Percentiles rank a stretch among this genome's conserved stretches.
Evolutionary conservation across 805 yeast genomes (phyloP).

Genomic region (Sugiyamaella lignohabitans): DNA sequence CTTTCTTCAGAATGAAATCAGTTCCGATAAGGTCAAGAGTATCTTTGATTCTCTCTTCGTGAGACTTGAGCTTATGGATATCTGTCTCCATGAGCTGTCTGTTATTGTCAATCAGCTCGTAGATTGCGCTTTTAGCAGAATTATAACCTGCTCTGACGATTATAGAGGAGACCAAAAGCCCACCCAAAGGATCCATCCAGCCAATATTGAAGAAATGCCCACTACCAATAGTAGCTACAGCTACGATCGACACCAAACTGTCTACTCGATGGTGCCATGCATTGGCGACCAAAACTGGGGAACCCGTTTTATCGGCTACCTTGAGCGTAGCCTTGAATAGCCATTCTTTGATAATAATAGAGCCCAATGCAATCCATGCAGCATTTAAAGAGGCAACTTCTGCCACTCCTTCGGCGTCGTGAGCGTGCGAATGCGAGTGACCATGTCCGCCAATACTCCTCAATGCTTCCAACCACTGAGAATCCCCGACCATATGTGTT

Average conservation of each 20-base stretch:
- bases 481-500: slow-evolving; percentile 18
- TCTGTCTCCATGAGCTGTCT: background rate
- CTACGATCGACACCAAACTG: slow-evolving; percentile 84
- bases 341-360: slow-evolving; percentile 83
- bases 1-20: slow-evolving; percentile 11
- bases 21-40: slow-evolving; percentile 11
- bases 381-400: slow-evolving; percentile 67
- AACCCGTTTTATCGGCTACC: slow-evolving; percentile 69
- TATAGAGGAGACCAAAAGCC: slow-evolving; percentile 72
- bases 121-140: slow-evolving; percentile 62
- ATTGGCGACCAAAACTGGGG: slow-evolving; percentile 88
- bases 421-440: slow-evolving; percentile 37
- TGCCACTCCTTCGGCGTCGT: slow-evolving; percentile 37
- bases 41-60: slow-evolving; percentile 7
- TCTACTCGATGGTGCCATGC: slow-evolving; percentile 99
- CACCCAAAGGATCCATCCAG: slow-evolving; percentile 92
- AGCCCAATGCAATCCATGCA: slow-evolving; percentile 91
- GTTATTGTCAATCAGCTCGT: slow-evolving; percentile 66
- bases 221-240: slow-evolving; percentile 77
- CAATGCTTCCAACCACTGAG: slow-evolving; percentile 4
- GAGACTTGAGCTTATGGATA: slow-evolving; percentile 5
- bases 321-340: slow-evolving; percentile 75
- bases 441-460: slow-evolving; percentile 43
- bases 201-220: slow-evolving; percentile 71
- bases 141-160: slow-evolving; percentile 79